phyloP scores from a whole-genome alignment of 2,329 filamentous ascomycete genomes.

The Chaetomiaceae sp. region DNA sequence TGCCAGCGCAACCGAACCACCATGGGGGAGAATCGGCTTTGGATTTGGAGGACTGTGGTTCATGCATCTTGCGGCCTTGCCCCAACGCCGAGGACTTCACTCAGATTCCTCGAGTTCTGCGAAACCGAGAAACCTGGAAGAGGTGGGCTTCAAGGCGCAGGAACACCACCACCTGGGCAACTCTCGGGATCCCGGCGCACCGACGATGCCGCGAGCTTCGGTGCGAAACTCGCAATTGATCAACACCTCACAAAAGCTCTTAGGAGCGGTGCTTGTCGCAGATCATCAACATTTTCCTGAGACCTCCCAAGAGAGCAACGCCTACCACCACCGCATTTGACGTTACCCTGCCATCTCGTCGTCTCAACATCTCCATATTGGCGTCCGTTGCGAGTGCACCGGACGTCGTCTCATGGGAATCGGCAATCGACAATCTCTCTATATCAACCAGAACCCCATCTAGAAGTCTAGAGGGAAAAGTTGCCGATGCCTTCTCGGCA shows the following conservation, averaged over 20 bases:
- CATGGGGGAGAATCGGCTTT: too few species aligned
- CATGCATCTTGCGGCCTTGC: too few species aligned
- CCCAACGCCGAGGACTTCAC: too few species aligned
- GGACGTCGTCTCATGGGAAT: too few species aligned
- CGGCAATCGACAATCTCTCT: background rate
- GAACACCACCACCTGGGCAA: too few species aligned
- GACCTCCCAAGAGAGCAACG: background rate
- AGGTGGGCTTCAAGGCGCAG: slow-evolving; percentile 1
- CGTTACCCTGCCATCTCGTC: background rate
- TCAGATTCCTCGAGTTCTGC: too few species aligned
- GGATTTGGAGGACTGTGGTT: too few species aligned
- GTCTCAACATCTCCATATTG: background rate
- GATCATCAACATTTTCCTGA: slow-evolving; percentile 1
- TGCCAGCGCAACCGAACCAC: slow-evolving; percentile 5
- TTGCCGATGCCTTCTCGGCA: background rate
- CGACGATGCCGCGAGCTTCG: too few species aligned
- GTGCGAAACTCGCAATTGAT: too few species aligned
- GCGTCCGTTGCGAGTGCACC: too few species aligned
- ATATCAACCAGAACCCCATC: background rate
- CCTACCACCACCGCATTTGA: background rate
- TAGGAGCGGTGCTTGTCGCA: slow-evolving; percentile 7
- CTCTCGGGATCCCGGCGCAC: too few species aligned
- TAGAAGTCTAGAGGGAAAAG: slow-evolving; percentile 3
- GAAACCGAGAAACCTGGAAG: slow-evolving; percentile 3
- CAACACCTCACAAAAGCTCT: background rate